These are phyloP conservation scores for Talaromyces sp. DNA, from an alignment of 2,329 filamentous ascomycete species.

Conservation along the genomic window DNA sequence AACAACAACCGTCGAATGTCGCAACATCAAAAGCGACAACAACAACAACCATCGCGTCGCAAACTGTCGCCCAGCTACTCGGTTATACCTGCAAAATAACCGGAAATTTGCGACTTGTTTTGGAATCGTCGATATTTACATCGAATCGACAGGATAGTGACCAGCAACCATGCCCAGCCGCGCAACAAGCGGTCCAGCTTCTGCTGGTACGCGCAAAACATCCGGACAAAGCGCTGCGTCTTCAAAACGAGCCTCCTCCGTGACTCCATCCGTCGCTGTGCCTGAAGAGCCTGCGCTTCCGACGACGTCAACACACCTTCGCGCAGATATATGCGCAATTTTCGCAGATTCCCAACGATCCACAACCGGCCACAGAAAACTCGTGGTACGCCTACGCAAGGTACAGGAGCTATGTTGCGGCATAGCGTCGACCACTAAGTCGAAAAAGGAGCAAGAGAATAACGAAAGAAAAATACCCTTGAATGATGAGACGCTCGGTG, in stretches of 20 bases:
- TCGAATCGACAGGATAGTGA: background rate
- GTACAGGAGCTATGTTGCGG: conserved; percentile 77
- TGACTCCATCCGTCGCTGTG: conserved; percentile 38
- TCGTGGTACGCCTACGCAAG: conserved; percentile 80
- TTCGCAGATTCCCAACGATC: conserved; percentile 82
- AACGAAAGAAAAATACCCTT: conserved; percentile 40
- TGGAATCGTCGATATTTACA: background rate
- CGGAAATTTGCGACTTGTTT: background rate
- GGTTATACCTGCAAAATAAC: background rate
- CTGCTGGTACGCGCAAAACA: conserved; percentile 32
- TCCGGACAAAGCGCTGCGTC: conserved; percentile 65
- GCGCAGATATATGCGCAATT: conserved; percentile 65
- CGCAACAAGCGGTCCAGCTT: conserved; percentile 32
- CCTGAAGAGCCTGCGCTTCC: conserved; percentile 55
- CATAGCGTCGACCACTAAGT: conserved; percentile 39
- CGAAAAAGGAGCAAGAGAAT: conserved; percentile 46
- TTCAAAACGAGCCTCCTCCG: conserved; percentile 72
- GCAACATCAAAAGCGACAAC: background rate
- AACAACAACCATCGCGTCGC: background rate
- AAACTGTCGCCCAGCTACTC: background rate
- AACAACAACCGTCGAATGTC: conserved; percentile 6
- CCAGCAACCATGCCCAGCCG: conserved; percentile 32
- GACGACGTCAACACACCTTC: conserved; percentile 50
- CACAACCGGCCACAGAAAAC: conserved; percentile 82
- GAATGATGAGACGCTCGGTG: conserved; percentile 63